phyloP scores from a whole-genome alignment of 176 grass and related monocot genomes.

The Oryza rufipogon region DNA sequence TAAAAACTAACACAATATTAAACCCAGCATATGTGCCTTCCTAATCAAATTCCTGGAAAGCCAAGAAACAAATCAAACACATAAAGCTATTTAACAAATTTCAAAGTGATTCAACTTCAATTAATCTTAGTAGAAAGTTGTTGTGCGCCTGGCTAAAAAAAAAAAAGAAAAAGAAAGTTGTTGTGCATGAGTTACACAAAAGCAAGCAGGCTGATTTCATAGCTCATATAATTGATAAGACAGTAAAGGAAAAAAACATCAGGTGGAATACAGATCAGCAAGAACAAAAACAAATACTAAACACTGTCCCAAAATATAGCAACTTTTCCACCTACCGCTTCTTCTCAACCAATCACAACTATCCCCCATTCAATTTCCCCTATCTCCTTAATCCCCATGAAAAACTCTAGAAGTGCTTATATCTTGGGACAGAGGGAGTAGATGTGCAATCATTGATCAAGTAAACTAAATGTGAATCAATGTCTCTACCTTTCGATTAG shows the following conservation, averaged over 20 bases:
- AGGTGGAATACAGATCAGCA: background rate
- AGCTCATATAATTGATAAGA: background rate
- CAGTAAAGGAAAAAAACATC: background rate
- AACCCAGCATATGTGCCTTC: background rate
- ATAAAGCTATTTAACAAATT: background rate
- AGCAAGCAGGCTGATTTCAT: background rate
- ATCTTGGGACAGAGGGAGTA: background rate
- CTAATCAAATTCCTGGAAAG: background rate
- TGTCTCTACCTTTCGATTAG: conserved; percentile 75
- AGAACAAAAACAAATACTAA: background rate
- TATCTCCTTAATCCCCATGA: too few species aligned
- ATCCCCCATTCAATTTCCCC: too few species aligned
- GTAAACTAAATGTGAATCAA: conserved; percentile 12
- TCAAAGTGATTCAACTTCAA: background rate
- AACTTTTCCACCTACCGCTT: too few species aligned
- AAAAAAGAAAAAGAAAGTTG: background rate
- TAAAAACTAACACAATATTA: background rate
- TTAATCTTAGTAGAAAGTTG: background rate
- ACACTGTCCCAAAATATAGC: too few species aligned
- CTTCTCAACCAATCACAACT: too few species aligned
- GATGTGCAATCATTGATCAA: background rate
- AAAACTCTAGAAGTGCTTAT: too few species aligned
- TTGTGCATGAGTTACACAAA: background rate
- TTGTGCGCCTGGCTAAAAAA: background rate
- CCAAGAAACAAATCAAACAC: background rate